Base-by-base conservation (phyloP, 495 filamentous ascomycete species). In the Lophiotrema nucula region DNA sequence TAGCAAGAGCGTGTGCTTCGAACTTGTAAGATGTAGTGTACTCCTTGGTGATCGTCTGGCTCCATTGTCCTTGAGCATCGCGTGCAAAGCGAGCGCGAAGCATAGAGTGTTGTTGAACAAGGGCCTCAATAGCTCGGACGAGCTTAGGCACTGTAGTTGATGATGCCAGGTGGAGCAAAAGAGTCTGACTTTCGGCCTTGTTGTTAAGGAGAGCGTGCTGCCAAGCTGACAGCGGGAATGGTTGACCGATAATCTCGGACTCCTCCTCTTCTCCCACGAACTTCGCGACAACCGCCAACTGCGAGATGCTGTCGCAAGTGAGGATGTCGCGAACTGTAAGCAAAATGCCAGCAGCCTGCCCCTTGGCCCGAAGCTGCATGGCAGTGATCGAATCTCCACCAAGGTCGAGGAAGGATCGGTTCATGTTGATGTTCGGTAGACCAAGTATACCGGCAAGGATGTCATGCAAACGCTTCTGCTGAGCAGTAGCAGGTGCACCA, bases 181-280 rank as follows among this genome's bases (percentile, higher is more conserved):
- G 74, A 44, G 84, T 87, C 62, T 87, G 51, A 23, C 27, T 31
- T 37, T 56, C 25, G 24, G 82, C 77, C 38, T 71, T 67, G 0
- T 72, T 72, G 35, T 83, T 75, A 52, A 88, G 87, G 64, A 86
- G 88, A n/a, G 88, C 69, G 25, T 80, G 74, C 66, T 90, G 87
- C 69, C 89, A 88, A 0, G 86, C 86, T 0, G 85, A 84, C 6
- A 90, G 75, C 4, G 77, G 76, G 60, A 89, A 89, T 28, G 70
- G 69, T 44, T 81, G 74, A 16, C 77, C 71, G 4, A 77, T 31
- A 3, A 41, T 27, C 22, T 65, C 61, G 21, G 39, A 33, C n/a
- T 38, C 15, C 18, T 28, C 41, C 21, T 60, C 56, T n/a, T 62
- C 62, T 21, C 6, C 24, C 52, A 54, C 2, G 50, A 54, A 54